phyloP scores from a whole-genome alignment of 371 early-diverging fungal species.

The Umbelopsis sp. region DNA sequence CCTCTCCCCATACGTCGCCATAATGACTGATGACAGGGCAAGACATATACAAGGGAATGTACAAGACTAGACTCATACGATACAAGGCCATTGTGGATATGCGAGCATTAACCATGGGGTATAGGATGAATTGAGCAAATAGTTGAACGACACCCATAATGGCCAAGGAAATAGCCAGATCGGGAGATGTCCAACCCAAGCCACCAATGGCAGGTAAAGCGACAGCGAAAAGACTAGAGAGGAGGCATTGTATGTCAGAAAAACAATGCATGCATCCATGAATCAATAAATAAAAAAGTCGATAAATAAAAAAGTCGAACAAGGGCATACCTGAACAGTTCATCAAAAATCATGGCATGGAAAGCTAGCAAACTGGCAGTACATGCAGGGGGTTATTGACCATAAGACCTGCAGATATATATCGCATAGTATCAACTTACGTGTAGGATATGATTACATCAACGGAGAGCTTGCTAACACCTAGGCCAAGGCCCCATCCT shows the following conservation, averaged over 20 bases:
- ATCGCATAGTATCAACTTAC: conserved; percentile 25
- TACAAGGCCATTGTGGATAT: conserved; percentile 42
- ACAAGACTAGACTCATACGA: conserved; percentile 39
- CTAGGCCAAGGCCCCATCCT: conserved; percentile 2
- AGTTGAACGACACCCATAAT: conserved; percentile 55
- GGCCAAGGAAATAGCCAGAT: conserved; percentile 50
- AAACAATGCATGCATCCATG: background rate
- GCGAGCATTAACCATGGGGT: conserved; percentile 51
- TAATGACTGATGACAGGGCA: conserved; percentile 41
- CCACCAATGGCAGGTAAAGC: conserved; percentile 43
- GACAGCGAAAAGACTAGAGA: conserved; percentile 31
- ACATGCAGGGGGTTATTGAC: background rate
- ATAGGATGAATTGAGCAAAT: conserved; percentile 54
- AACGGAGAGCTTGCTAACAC: conserved; percentile 26
- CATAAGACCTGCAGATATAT: background rate
- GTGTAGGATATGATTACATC: conserved; percentile 45
- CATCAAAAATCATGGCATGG: conserved; percentile 77
- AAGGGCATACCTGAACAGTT: conserved; percentile 49
- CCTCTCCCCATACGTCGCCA: conserved; percentile 15
- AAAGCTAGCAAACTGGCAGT: conserved; percentile 54
- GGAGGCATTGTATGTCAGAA: background rate
- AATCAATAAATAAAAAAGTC: conserved; percentile 26
- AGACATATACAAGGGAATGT: conserved; percentile 42
- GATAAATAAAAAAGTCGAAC: conserved; percentile 27
- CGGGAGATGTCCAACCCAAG: conserved; percentile 44